Base-by-base conservation (phyloP, 176 grass and related monocot genomes). In the Guadua angustifolia region DNA sequence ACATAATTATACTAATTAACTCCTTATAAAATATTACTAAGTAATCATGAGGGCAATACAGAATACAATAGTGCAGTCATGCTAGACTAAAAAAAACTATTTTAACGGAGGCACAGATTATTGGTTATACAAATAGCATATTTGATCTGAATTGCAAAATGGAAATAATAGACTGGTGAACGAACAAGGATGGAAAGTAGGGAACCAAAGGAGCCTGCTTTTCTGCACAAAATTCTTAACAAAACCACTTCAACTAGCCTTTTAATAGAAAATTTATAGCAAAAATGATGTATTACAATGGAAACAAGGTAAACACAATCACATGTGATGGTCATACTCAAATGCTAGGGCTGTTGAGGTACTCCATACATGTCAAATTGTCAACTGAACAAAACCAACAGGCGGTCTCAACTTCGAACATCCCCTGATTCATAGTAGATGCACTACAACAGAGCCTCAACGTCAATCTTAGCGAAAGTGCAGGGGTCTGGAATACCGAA, bases 401-500 rank as follows among this genome's bases (percentile, higher is more conserved):
- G 42, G 26, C 29, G 3, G 2, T 24, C 22, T 40, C 21, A 60
- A 22, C 44, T 73, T 29, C n/a, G 5, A 61, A 17, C 29, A 69
- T 43, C 26, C 62, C 60, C 64, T 60, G 55, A 66, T 62, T 69
- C 33, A 74, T 18, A 22, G 39, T 40, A 51, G 43, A 50, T 65
- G 14, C 44, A 58, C 75, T 95, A 99, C 32, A 99, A 84, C 66
- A 99, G 78, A 16, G 88, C 85, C 62, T 94, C 79, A 5, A 99
- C 78, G 47, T 96, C 91, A 46, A 99, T 95, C 88, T 99, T 91
- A 4, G 94, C 86, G 1, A 92, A 94, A 52, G 93, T 92, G 57
- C 97, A 99, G 15, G 93, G 97, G 49, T 99, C 97, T 6, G 93
- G 91, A 75, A 99, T 90, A 32, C 88, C 89, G 5, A 99, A 96